Base-by-base conservation (phyloP, 164 flowering plant genomes). In the Vitis vinifera region DNA sequence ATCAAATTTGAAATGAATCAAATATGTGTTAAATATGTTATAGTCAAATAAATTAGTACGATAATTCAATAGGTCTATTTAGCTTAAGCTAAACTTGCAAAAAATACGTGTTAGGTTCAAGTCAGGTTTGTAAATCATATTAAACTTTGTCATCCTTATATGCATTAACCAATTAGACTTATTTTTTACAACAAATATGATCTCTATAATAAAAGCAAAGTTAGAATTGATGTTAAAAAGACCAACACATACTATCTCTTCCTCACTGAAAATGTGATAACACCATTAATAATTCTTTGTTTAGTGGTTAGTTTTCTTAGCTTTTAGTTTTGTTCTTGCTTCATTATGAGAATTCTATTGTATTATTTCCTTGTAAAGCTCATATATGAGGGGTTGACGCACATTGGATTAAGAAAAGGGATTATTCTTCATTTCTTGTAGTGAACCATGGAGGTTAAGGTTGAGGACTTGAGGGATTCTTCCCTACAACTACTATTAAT, bases 161-260 rank as follows among this genome's bases (percentile, higher is more conserved):
- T 29, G 37, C 9, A 9, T 9, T 10, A 23, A 7, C 11, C 11
- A 9, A 11, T 19, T 60, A 10, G 30, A 31, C 8, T 17, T 60
- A 37, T 57, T 23, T 27, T 14, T 17, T 15, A 70, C 81, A 86
- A 86, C 81, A 87, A 87, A 71, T 88, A 89, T 76, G 94, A 86
- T 19, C 82, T 89, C 1, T 89, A 89, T 75, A 89, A 91, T 70
- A 89, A 89, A 78, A 85, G 94, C 83, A 86, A 86, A 68, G 90
- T 78, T 8, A 57, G 81, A 12, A 52, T 89, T 23, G 84, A 88
- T 66, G 89, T 88, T 5, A 90, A 89, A 14, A 75, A 82, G 60
- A 89, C 84, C 14, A 89, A 88, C 75, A 90, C 94, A 1, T 89
- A 88, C 75, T 88, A 89, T 68, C 71, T 86, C 2, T 88, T 89